Base-by-base conservation (phyloP, 805 yeast species). In the Kuraishia piskuri region DNA sequence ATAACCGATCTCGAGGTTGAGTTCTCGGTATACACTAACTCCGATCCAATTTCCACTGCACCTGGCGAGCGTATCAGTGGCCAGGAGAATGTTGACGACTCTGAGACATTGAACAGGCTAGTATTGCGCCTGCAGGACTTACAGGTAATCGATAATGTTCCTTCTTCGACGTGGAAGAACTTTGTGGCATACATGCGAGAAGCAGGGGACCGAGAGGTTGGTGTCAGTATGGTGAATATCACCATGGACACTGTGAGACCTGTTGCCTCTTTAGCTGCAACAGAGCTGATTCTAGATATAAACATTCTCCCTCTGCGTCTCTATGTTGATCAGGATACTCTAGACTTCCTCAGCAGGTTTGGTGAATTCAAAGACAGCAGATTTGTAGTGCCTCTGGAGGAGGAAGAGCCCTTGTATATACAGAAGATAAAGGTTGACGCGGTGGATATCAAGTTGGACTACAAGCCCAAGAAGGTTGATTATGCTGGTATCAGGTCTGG, bases 241-340 rank as follows among this genome's bases (percentile, higher is more conserved):
- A 67, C 69, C 3, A 61, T 90, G 48, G 76, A 75, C 20, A 83
- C 82, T 45, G 78, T 88, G 1, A 71, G 89, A 53, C 95, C 96
- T 0, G 78, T 82, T 12, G 70, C 80, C 0, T 64, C 69, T 9
- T 61, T 90, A 36, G 83, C 84, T n/a, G 85, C 88, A 1, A 74
- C 87, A 0, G 98, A 91, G 61, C 63, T 84, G 21, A 69, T 79
- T 1, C 56, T 89, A 49, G 69, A 74, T 23, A 71, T 83, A 1
- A 63, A 74, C 3, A 68, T 89, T 0, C 70, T 87, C 20, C 99
- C 99, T 0, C 62, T 94, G 48, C 73, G 96, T 51, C 67, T 94
- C 17, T 90, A 89, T 64, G 82, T 94, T 48, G 98, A 94, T 66
- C 99, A 94, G 65, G 98, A 92, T 62, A 88, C 97, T 0, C 72